phyloP scores from a whole-genome alignment of 2,329 filamentous ascomycete species.

The Fonsecaea nubica region DNA sequence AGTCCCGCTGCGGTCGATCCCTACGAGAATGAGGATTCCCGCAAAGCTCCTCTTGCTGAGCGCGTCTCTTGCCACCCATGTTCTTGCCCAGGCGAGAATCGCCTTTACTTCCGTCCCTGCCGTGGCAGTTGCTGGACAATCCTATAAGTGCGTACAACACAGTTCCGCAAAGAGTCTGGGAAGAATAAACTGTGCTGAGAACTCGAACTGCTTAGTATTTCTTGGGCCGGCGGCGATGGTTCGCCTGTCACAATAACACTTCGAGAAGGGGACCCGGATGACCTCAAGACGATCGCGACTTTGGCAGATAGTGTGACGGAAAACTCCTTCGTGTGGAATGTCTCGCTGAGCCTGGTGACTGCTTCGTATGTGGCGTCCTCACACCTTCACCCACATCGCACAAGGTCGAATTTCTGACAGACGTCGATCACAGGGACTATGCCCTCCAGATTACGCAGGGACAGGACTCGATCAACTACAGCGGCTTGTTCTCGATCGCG shows the following conservation, averaged over 20 bases:
- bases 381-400: neutral
- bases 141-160: conserved; percentile 30
- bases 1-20: neutral
- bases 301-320: conserved; percentile 46
- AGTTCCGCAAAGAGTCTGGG: neutral
- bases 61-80: conserved; percentile 53
- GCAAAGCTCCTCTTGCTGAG: conserved; percentile 56
- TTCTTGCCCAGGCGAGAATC: conserved; percentile 55
- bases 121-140: conserved; percentile 57
- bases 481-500: conserved; percentile 56
- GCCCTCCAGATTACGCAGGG: conserved; percentile 65
- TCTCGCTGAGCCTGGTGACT: conserved; percentile 25
- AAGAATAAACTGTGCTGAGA: conserved; percentile 13
- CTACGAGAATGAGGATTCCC: conserved; percentile 55
- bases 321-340: conserved; percentile 34
- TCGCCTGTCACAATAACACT: conserved; percentile 60
- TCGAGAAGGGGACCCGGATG: conserved; percentile 56
- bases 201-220: conserved; percentile 48
- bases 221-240: conserved; percentile 55
- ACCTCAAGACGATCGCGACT: conserved; percentile 59
- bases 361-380: conserved; percentile 48
- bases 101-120: conserved; percentile 61
- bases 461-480: conserved; percentile 60
- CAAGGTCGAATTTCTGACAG: neutral
- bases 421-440: conserved; percentile 52